Base-by-base conservation (phyloP, 352 stramenopile genomes). In the Phytophthora pseudosyringae region DNA sequence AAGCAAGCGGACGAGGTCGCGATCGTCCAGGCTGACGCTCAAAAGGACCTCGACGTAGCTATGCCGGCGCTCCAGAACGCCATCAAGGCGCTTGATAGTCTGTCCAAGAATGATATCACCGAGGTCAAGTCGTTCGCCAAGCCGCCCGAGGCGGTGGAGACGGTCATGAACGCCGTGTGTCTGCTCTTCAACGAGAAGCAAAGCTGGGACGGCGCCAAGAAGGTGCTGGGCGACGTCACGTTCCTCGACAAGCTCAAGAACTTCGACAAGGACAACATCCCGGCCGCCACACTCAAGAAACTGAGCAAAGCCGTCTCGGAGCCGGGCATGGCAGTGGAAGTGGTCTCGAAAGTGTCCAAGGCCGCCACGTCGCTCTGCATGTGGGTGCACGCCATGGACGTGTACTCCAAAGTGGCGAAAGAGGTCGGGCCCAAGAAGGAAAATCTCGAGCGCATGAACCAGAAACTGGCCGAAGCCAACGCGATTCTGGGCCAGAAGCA, bases 181-280 rank as follows among this genome's bases (percentile, higher is more conserved):
- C 68, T 98, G 10, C 70, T 98, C 8, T 71, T 98, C 7, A 97
- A 97, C 45, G 87, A 94, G 54, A 97, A 97, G 59, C 88, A 96
- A 44, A 96, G 90, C 46, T 98, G 94, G 94, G 94, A 98, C 41
- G 67, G 66, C 0, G 90, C 94, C 16, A 98, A 98, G 69, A 98
- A 98, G 56, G 64, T 98, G 3, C 64, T 98, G 9, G 84, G 76
- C 11, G 89, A 97, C 53, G 78, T 90, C 5, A 71, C 72, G 15
- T 98, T 98, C 61, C 67, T 98, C 45, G 93, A 98, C 15, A 86
- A 91, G 15, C 73, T 98, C 15, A 96, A 96, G 62, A 85, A 69
- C 33, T 98, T 93, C 48, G 94, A 98, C 73, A 98, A 98, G 73
- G 95, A 98, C 69, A 98, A 98, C 69, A 98, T 98, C 64, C 85